Percentiles rank a stretch among this genome's conserved stretches.
Conservation (phyloP, 1,139 yeast genomes). For the Yamadazyma triangularis region DNA sequence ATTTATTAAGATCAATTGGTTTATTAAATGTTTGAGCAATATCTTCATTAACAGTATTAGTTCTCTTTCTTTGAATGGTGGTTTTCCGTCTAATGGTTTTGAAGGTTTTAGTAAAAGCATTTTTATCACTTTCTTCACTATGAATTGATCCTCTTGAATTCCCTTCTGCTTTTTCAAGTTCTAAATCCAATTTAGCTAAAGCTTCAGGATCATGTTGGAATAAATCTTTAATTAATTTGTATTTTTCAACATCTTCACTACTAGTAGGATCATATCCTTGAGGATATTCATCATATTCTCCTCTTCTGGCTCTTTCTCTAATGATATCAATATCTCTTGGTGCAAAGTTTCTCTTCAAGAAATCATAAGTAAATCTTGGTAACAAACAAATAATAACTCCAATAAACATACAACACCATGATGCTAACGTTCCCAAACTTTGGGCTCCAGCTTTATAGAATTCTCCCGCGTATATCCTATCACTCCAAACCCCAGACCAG, state of each 20-base stretch:
- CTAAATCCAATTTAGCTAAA: constrained; percentile 30
- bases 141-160: constrained; percentile 1
- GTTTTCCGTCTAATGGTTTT: constrained; percentile 32
- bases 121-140: constrained; percentile 8
- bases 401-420: constrained; percentile 50
- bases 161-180: constrained; percentile 10
- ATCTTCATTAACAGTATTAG: constrained; percentile 18
- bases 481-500: constrained; percentile 63
- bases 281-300: constrained; percentile 48
- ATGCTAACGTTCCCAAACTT: constrained; percentile 45
- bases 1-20: constrained; percentile 32
- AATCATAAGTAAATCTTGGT: constrained; percentile 51
- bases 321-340: constrained; percentile 56
- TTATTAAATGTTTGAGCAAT: constrained; percentile 28
- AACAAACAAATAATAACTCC: constrained; percentile 44
- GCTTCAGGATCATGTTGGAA: constrained; percentile 32
- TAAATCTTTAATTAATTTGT: constrained; percentile 33
- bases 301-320: constrained; percentile 44
- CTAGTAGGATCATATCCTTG: constrained; percentile 59
- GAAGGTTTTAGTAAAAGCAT: constrained; percentile 29
- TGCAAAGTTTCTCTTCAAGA: constrained; percentile 38
- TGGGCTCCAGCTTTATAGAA: constrained; percentile 56
- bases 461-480: constrained; percentile 36
- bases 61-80: constrained; percentile 24
- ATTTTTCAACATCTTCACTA: constrained; percentile 39